These are phyloP conservation scores for Tephrocybe sp. DNA, from an alignment of 768 basidiomycete species.

Conservation along the genomic window DNA sequence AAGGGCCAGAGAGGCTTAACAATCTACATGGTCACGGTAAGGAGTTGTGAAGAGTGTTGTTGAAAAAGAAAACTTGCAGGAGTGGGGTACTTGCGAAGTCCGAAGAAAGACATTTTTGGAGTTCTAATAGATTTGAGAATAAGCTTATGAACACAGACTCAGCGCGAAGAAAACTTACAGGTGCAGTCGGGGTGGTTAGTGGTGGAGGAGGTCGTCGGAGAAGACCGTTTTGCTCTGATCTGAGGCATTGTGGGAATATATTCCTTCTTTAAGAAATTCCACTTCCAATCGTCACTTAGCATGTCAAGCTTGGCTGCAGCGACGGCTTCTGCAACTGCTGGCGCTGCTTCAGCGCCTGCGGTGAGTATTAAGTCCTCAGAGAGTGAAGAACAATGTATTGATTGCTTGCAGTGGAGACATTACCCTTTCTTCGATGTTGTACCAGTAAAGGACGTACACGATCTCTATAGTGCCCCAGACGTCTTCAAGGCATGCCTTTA, in stretches of 20 bases:
- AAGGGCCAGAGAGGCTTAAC: constrained; percentile 79
- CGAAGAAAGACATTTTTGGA: constrained; percentile 66
- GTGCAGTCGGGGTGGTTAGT: constrained; percentile 16
- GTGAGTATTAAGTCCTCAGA: constrained; percentile 21
- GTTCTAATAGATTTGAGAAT: constrained; percentile 6
- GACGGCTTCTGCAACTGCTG: constrained; percentile 23
- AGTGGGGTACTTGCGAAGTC: constrained; percentile 79
- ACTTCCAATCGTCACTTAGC: neutral
- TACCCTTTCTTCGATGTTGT: constrained; percentile 87
- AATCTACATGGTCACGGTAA: constrained; percentile 40
- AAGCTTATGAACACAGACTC: constrained; percentile 1
- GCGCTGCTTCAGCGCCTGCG: constrained; percentile 26
- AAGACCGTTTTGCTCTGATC: constrained; percentile 35
- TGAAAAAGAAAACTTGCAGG: constrained; percentile 49
- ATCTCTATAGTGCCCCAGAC: constrained; percentile 71
- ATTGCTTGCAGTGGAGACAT: constrained; percentile 66
- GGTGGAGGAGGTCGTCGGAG: constrained; percentile 32
- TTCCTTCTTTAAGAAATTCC: constrained; percentile 17
- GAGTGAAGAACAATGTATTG: neutral
- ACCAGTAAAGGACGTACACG: constrained; percentile 75
- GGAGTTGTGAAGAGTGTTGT: constrained; percentile 1
- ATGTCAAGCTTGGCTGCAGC: constrained; percentile 24
- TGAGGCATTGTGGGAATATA: constrained; percentile 29
- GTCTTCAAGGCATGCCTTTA: constrained; percentile 61
- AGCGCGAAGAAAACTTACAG: constrained; percentile 3